These are phyloP conservation scores for Medicago arabica DNA, from an alignment of 306 rosid species.

Conservation along the genomic window DNA sequence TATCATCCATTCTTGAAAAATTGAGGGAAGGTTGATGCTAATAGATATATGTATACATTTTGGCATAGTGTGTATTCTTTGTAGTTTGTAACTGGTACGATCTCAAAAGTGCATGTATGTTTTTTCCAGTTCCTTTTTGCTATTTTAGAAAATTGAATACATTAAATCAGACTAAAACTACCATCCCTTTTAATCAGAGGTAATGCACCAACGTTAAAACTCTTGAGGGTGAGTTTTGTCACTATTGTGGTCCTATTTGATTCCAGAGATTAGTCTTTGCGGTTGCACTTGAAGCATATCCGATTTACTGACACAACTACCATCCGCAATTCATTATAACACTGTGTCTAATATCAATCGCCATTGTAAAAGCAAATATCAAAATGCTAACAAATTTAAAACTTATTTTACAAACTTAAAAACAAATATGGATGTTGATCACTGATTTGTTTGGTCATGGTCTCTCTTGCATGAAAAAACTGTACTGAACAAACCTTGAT, in stretches of 20 bases:
- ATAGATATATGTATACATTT: conserved; percentile 36
- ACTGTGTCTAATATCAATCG: neutral
- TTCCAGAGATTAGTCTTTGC: neutral
- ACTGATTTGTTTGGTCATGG: neutral
- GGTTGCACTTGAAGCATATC: too few relatives aligned
- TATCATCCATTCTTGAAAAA: conserved; percentile 3
- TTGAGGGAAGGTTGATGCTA: conserved; percentile 24
- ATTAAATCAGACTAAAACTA: neutral
- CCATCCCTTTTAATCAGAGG: neutral
- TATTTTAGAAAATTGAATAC: conserved; percentile 8
- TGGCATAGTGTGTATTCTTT: conserved; percentile 37
- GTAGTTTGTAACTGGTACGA: conserved; percentile 29
- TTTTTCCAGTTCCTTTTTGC: neutral
- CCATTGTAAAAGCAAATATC: neutral
- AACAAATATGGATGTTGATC: neutral
- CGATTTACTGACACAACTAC: neutral
- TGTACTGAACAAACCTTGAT: neutral
- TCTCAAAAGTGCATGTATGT: conserved; percentile 23
- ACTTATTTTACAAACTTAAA: neutral
- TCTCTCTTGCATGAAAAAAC: neutral
- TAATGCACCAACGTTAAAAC: neutral
- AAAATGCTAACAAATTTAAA: neutral
- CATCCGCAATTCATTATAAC: neutral
- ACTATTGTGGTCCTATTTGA: neutral
- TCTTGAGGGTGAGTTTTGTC: neutral